Conservation (phyloP, 371 early-diverging fungal genomes). For the Mucor ambiguus region DNA sequence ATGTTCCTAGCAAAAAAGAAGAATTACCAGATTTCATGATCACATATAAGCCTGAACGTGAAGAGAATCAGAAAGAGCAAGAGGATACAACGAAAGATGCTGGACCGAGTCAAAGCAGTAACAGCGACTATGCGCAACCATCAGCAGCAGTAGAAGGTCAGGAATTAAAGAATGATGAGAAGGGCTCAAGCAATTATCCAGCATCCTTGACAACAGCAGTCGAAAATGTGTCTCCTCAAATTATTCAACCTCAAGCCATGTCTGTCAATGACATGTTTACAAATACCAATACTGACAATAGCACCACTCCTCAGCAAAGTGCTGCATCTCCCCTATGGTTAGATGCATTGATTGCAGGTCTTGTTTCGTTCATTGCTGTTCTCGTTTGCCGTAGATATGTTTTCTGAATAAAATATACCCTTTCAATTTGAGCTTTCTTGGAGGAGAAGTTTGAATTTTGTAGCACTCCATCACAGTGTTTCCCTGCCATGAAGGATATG, state of each 20-base stretch:
- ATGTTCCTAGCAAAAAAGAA: not conserved
- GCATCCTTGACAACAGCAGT: not conserved
- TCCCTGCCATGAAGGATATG: no score
- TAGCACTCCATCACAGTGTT: no score
- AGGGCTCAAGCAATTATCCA: not conserved
- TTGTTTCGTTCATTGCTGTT: slow-evolving; percentile 26
- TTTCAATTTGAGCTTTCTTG: not conserved
- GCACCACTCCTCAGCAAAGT: not conserved
- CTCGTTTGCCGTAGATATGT: slow-evolving; percentile 11
- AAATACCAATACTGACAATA: not conserved
- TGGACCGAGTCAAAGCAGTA: not conserved
- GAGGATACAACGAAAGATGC: not conserved
- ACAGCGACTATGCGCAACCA: not conserved
- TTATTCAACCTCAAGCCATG: not conserved
- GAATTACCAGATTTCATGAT: slow-evolving; percentile 31
- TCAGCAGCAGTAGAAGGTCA: not conserved
- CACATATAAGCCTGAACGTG: slow-evolving; percentile 13
- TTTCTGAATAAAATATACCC: slow-evolving; percentile 10
- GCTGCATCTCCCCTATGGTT: slow-evolving; percentile 38
- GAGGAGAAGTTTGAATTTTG: no score
- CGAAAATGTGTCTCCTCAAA: not conserved
- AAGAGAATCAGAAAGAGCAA: not conserved
- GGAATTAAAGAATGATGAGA: not conserved
- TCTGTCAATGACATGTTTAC: not conserved
- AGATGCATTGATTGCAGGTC: slow-evolving; percentile 45